Evolutionary conservation across 768 basidiomycete genomes (phyloP), one percentile per base, ranked within the genome.

Genomic region (Atractiella rhizophila): DNA sequence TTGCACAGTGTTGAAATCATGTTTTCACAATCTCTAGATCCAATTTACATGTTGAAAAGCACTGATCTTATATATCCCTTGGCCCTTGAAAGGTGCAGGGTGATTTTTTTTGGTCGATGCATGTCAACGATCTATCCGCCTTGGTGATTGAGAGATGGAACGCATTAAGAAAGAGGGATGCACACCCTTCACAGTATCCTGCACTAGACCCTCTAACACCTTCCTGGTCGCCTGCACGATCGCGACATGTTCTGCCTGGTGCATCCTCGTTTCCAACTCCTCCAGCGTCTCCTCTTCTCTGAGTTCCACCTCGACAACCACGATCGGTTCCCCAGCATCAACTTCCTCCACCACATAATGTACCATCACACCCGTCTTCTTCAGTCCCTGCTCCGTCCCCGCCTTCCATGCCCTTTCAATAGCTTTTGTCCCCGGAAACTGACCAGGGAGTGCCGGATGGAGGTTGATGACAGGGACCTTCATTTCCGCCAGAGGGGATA

Each of bases 301-400:
- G 39, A 86, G 72, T 49, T 68, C 67, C 2, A 96, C 69, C 55
- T 83, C 71, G 43, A 70, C 63, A 35, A 86, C 76, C 21, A 96
- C 57, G 28, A 98, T 50, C 0, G 88, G 83, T 50, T 80, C 73
- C 0, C 91, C 91, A 6, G 73, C 70, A 60, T 98, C 91, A 23
- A 98, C 85, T 54, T 86, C 79, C 48, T 72, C 74, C 27, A 96
- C 72, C 12, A 94, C 91, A 20, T 74, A 68, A 59, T 98, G 91
- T 0, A 94, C 74, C 88, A 94, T 96, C 1, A 69, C 73, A 1
- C 91, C 86, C 0, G 76, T 72, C 43, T 67, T 64, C 25, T 64
- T 62, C 35, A 86, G 74, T 55, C 86, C 76, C 0, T 81, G 80
- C 41, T 64, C 21, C 23, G 76, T 68, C 56, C 79, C 91, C 0